Evolutionary conservation across 371 early-diverging fungal genomes (phyloP), one percentile per base, ranked within the genome.

Genomic region (Lichtheimia ornata): DNA sequence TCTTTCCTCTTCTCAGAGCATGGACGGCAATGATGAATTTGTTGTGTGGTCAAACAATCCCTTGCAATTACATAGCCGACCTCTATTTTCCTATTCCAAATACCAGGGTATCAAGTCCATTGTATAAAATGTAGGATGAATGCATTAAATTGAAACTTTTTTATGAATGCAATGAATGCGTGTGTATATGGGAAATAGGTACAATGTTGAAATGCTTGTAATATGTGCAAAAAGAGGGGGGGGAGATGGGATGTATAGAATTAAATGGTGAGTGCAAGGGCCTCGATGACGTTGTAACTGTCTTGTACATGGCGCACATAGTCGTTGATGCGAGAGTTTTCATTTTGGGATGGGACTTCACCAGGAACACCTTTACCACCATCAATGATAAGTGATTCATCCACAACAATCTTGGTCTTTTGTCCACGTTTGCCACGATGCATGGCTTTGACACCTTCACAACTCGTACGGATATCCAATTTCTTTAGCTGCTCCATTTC

Each of bases 11-110:
- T 12, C 47, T n/a, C 5, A 15, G 13, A 15, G n/a, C 45, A 4
- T 45, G 15, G 40, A 47, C 1, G 17, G 3, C 9, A 41, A 52
- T 18, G 53, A 65, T 20, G 82, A 81, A 3, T 76, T 86, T 59
- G 72, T 78, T 27, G 64, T 85, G 4, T 85, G 80, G 65, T 77
- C 78, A 20, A 83, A 83, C 18, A 74, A 72, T 62, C 85, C 85
- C 5, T 82, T 87, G 54, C 79, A 84, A 63, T 56, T 87, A 56
- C 68, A 77, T 6, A 83, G 79, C 54, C 74, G 71, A 49, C 71
- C 81, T 14, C 49, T 79, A 2, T 47, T 18, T 47, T 17, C 47
- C 6, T 47, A 47, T 47, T n/a, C n/a, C 47, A 5, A 5, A 28
- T 28, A 0, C 35, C 5, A 35, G 0, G 35, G 11, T 11, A 35